Evolutionary conservation across 192 early-diverging fungal species (phyloP).

Genomic region (Backusella liffmaniae): DNA sequence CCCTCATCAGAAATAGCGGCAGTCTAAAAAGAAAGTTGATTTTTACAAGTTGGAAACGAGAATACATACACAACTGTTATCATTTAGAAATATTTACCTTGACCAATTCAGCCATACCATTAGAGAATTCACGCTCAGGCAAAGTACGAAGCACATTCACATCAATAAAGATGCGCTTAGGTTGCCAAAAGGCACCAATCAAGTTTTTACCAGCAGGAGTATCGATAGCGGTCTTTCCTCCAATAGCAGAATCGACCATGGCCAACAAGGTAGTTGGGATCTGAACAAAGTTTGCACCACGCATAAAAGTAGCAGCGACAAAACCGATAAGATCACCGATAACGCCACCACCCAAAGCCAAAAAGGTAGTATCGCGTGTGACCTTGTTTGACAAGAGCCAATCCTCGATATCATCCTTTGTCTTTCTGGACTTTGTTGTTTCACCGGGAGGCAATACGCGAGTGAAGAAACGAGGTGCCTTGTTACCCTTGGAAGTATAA

Average conservation of each 20-base stretch:
- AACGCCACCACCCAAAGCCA: constrained; percentile 94
- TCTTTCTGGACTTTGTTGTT: constrained; percentile 79
- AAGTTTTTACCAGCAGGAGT: constrained; percentile 93
- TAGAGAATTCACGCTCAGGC: constrained; percentile 87
- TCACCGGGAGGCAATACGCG: constrained; percentile 86
- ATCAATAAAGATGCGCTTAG: constrained; percentile 89
- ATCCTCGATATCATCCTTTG: constrained; percentile 86
- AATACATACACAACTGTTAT: too few relatives aligned
- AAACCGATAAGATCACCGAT: constrained; percentile 93
- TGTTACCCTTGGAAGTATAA: constrained; percentile 38
- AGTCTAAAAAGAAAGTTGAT: constrained; percentile 51
- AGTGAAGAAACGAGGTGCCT: constrained; percentile 60
- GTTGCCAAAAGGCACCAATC: constrained; percentile 96
- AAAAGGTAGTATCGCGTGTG: constrained; percentile 85
- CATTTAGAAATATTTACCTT: constrained; percentile 45
- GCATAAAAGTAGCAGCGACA: constrained; percentile 96
- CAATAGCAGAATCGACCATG: constrained; percentile 98
- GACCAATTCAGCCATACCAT: constrained; percentile 95
- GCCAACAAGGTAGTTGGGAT: constrained; percentile 93
- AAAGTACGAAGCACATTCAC: constrained; percentile 78
- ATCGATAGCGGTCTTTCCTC: constrained; percentile 97
- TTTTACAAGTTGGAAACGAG: too few relatives aligned
- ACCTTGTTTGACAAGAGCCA: constrained; percentile 82
- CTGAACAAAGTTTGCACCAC: constrained; percentile 89
- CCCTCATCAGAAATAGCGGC: constrained; percentile 88